A percentile compares a stretch with the other conserved stretches of the same genome.
Conservation (phyloP, 1,284 basidiomycete genomes). For the Sporisorium sorghi region DNA sequence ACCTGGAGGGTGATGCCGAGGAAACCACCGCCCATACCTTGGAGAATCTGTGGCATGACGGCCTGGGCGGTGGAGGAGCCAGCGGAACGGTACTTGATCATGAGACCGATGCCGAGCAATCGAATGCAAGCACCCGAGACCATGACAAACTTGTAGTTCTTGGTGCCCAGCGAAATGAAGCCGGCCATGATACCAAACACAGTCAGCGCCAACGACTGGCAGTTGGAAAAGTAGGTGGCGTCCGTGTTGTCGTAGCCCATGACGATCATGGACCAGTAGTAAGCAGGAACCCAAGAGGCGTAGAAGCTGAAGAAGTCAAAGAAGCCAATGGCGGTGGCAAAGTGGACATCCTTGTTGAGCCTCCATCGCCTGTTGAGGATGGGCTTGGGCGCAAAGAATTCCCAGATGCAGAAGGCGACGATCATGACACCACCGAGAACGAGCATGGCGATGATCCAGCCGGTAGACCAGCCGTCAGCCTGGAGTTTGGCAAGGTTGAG, state of each 20-base stretch:
- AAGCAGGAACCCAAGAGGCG: conserved; percentile 58
- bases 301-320: conserved; percentile 68
- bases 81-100: conserved; percentile 63
- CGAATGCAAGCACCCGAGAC: conserved; percentile 59
- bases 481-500: conserved; percentile 54
- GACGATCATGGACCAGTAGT: conserved; percentile 50
- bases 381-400: conserved; percentile 59
- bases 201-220: conserved; percentile 60
- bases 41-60: conserved; percentile 65
- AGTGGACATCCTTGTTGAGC: conserved; percentile 64
- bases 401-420: conserved; percentile 54
- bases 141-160: conserved; percentile 65
- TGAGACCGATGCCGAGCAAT: conserved; percentile 64
- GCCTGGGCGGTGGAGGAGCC: conserved; percentile 60
- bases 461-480: conserved; percentile 52
- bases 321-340: conserved; percentile 63
- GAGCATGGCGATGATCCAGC: conserved; percentile 66
- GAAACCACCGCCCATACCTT: conserved; percentile 67
- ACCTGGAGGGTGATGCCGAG: conserved; percentile 64
- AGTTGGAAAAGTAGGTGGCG: conserved; percentile 63
- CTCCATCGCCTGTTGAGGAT: conserved; percentile 61
- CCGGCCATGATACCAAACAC: conserved; percentile 66
- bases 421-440: conserved; percentile 59
- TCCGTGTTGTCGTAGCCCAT: conserved; percentile 38
- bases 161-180: conserved; percentile 54